phyloP scores from a whole-genome alignment of 2,329 filamentous ascomycete species.

The Venturia oleaginea region DNA sequence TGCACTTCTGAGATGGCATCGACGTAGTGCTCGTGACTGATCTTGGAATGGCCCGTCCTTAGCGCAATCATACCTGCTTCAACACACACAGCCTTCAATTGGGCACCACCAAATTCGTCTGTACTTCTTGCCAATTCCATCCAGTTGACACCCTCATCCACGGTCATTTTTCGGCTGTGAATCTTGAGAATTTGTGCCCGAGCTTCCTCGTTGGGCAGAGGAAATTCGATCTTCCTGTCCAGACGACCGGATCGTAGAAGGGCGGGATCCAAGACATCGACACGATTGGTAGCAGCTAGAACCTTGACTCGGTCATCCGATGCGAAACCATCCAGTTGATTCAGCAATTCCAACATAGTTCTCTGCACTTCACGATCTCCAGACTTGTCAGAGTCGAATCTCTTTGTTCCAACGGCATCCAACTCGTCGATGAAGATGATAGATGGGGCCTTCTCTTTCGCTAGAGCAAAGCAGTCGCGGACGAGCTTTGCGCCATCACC shows the following conservation, averaged over 20 bases:
- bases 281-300: slow-evolving; percentile 84
- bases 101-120: slow-evolving; percentile 95
- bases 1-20: slow-evolving; percentile 96
- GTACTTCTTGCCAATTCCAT: slow-evolving; percentile 89
- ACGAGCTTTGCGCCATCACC: slow-evolving; percentile 97
- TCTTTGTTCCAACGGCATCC: slow-evolving; percentile 96
- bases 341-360: slow-evolving; percentile 97
- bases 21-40: slow-evolving; percentile 96
- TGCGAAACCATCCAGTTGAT: slow-evolving; percentile 96
- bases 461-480: slow-evolving; percentile 91
- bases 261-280: slow-evolving; percentile 88
- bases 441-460: slow-evolving; percentile 96
- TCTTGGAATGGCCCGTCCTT: slow-evolving; percentile 88
- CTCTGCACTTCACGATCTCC: slow-evolving; percentile 96
- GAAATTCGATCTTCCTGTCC: slow-evolving; percentile 97
- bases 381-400: slow-evolving; percentile 96
- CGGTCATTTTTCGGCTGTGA: slow-evolving; percentile 96
- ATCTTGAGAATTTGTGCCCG: slow-evolving; percentile 95
- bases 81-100: slow-evolving; percentile 96
- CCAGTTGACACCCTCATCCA: slow-evolving; percentile 92
- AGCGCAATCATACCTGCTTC: slow-evolving; percentile 99
- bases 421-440: slow-evolving; percentile 99
- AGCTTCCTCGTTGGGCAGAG: slow-evolving; percentile 93
- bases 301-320: slow-evolving; percentile 97
- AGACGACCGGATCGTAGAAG: slow-evolving; percentile 84